Evolutionary conservation across 148 eudicot genomes (phyloP), one percentile per base, ranked within the genome.

Genomic region (Persicaria maculosa): DNA sequence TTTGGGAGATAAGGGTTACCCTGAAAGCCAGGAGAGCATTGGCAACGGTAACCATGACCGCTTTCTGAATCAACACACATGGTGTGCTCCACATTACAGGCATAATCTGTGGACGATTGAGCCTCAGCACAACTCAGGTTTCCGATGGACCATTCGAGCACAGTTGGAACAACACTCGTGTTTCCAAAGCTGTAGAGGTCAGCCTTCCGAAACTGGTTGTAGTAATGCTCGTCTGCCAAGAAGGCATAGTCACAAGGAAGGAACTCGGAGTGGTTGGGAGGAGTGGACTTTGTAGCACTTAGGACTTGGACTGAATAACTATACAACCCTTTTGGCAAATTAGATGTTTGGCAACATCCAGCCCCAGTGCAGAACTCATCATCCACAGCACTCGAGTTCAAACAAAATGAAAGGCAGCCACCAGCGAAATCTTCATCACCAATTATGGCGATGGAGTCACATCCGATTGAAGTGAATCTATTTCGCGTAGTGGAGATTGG

Each of bases 41-140:
- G 65, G 65, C 65, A 59, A 59, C 65, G 65, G 65, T 59, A 59
- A 8, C 65, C 65, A 22, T 36, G 65, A 22, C 65, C 65, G 0
- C 5, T 59, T 2, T 59, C 43, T 0, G 65, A 59, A 0, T 59
- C 65, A 9, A 59, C 40, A 59, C 65, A 59, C 4, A 8, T 12
- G 0, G 65, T 59, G 4, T 59, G 14, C 4, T 59, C 40, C 11
- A 0, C 22, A 59, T 9, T 22, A 59, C 65, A 59, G 9, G 40
- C 65, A 59, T 59, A 22, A 9, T 4, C 40, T 2, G 9, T 10
- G 12, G 65, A 22, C 20, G 31, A 59, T 22, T 8, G 4, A 1
- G 65, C 65, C 14, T 22, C 40, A 2, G 31, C 31, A 59, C 65
- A 59, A 9, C 65, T 59, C 40, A 3, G 4, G 10, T 59, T 59